Base-by-base conservation (phyloP, 169 alveolate genomes). In the Theileria sp. region DNA sequence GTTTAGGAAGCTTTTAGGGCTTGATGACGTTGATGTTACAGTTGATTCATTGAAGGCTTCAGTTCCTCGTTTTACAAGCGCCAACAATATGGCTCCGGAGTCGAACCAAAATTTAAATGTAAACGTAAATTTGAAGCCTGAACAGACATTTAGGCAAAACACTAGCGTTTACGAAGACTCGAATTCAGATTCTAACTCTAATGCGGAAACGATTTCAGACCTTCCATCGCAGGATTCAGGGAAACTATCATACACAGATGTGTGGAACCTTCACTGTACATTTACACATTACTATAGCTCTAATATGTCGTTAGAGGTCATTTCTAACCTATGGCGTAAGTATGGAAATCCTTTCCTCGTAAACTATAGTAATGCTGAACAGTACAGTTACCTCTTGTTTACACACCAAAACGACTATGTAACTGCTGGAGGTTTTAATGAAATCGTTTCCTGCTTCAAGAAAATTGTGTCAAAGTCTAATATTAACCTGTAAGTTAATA, bases 381-480 rank as follows among this genome's bases (percentile, higher is more conserved):
- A 75, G 21, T 82, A 72, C 80, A 82, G 56, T 13, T 82, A 54
- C 34, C 73, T 80, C 51, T 13, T 49, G 38, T 82, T 68, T 30
- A 70, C 88, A 21, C 68, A 76, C 54, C 54, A 56, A 25, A 75
- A 76, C 0, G 79, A 49, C 10, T 36, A 54, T 19, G 72, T 82
- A 17, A 74, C 86, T 9, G 60, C 75, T 3, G 88, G 88, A n/a
- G 88, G 88, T 0, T 4, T 82, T 0, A 49, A 73, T 44, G 88
- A 82, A 64, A 60, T 82, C 25, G 62, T 69, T 3, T 34, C 60
- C 51, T 82, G 88, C 44, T 82, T 82, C 51, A 56, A 64, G 49
- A 78, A 76, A 60, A 28, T 66, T 44, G 44, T 71, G 4, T 23
- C 79, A 26, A 68, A 28, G 19, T 32, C 32, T 12, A 32, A 32